Evolutionary conservation across 371 early-diverging fungal species (phyloP).

Genomic region (Circinella minor): DNA sequence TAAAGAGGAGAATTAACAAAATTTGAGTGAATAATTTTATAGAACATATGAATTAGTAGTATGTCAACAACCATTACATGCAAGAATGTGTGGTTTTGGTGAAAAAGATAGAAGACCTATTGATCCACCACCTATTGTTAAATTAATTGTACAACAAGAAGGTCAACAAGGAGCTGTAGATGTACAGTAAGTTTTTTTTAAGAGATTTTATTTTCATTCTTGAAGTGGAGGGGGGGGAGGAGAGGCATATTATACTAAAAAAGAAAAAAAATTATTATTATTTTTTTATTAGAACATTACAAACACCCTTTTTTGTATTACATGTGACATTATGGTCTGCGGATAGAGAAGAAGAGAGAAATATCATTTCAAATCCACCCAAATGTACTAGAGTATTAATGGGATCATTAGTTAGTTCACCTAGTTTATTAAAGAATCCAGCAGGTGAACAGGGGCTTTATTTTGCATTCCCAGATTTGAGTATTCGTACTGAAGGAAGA

Average conservation of each 20-base stretch:
- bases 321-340: slow-evolving; percentile 82
- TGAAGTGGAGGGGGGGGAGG: too few relatives aligned
- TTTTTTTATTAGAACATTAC: slow-evolving; percentile 37
- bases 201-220: too few relatives aligned
- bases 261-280: background rate
- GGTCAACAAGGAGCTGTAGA: slow-evolving; percentile 46
- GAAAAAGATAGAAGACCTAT: slow-evolving; percentile 78
- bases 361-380: slow-evolving; percentile 63
- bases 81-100: slow-evolving; percentile 86
- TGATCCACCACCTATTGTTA: slow-evolving; percentile 73
- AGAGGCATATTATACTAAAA: too few relatives aligned
- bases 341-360: slow-evolving; percentile 61
- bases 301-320: slow-evolving; percentile 72
- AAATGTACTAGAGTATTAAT: slow-evolving; percentile 72
- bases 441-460: slow-evolving; percentile 80
- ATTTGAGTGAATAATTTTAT: background rate
- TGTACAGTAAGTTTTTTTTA: slow-evolving; percentile 43
- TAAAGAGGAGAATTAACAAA: background rate
- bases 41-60: slow-evolving; percentile 61
- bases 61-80: slow-evolving; percentile 82
- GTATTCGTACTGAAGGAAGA: slow-evolving; percentile 86
- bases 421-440: slow-evolving; percentile 74
- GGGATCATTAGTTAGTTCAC: slow-evolving; percentile 85
- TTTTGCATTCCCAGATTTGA: slow-evolving; percentile 92
- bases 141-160: slow-evolving; percentile 57